Percentiles rank a stretch among this genome's conserved stretches.
These are phyloP conservation scores for Amphirosellinia nigrospora DNA, from an alignment of 495 filamentous ascomycete genomes.

Conservation along the genomic window DNA sequence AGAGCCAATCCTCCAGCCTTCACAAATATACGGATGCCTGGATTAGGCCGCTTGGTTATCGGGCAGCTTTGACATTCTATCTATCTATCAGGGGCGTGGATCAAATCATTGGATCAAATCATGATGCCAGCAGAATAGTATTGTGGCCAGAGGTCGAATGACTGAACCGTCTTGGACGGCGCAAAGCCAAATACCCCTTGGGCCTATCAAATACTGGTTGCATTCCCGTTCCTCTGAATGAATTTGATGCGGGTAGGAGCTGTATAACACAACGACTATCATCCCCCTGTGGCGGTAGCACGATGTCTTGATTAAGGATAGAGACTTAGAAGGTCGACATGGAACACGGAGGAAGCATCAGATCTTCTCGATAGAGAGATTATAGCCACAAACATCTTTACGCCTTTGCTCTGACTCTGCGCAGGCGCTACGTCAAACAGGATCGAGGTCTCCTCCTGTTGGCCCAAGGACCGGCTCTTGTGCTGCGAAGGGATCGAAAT, in stretches of 20 bases:
- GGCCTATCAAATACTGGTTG: not conserved
- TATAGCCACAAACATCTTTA: not conserved
- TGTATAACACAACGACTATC: constrained; percentile 10
- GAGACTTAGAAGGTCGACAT: not conserved
- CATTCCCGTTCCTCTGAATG: constrained; percentile 1
- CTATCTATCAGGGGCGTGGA: constrained; percentile 18
- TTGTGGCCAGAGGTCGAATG: constrained; percentile 20
- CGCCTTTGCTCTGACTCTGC: not conserved
- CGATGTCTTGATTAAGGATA: constrained; percentile 17
- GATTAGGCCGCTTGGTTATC: constrained; percentile 1
- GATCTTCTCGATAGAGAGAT: not conserved
- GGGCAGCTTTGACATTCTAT: constrained; percentile 5
- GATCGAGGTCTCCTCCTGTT: constrained; percentile 2
- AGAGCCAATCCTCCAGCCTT: constrained; percentile 2
- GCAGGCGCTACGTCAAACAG: not conserved
- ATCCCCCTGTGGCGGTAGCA: constrained; percentile 24
- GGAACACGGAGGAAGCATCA: constrained; percentile 24
- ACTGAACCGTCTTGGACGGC: not conserved
- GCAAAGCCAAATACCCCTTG: constrained; percentile 8
- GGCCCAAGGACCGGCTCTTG: constrained; percentile 18
- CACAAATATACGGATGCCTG: constrained; percentile 11
- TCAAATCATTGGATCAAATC: constrained; percentile 10
- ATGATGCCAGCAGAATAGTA: constrained; percentile 18
- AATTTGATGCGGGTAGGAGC: constrained; percentile 7
- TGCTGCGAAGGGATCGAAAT: constrained; percentile 6